phyloP scores from a whole-genome alignment of 2,329 filamentous ascomycete genomes.

The Fusarium vanettenii region DNA sequence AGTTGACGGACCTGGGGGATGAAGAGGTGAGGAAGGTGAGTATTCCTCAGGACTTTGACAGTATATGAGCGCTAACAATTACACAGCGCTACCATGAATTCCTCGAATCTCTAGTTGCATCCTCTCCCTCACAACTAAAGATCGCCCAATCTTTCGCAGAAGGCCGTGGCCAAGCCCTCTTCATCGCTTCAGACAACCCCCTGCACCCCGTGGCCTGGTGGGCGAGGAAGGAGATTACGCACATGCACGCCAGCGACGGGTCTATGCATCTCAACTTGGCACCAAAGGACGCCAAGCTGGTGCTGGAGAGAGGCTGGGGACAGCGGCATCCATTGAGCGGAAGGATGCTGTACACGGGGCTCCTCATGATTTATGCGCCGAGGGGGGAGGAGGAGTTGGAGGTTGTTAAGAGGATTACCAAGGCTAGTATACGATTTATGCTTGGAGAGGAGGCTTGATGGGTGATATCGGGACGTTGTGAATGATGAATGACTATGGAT shows the following conservation, averaged over 20 bases:
- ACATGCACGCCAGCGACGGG: conserved; percentile 31
- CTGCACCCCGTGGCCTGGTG: conserved; percentile 9
- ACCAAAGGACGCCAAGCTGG: conserved; percentile 25
- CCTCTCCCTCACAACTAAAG: conserved; percentile 17
- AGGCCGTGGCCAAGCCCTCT: conserved; percentile 26
- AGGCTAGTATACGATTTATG: conserved; percentile 21
- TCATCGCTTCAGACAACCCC: neutral
- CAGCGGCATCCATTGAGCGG: conserved; percentile 29
- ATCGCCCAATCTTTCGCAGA: conserved; percentile 25
- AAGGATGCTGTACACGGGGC: conserved; percentile 22
- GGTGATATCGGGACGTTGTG: neutral
- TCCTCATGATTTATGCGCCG: conserved; percentile 33
- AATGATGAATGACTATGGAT: neutral
- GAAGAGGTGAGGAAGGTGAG: neutral
- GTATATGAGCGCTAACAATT: neutral
- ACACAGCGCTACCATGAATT: conserved; percentile 23
- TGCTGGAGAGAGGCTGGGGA: conserved; percentile 25
- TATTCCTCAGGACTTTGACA: neutral
- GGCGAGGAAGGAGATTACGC: conserved; percentile 13
- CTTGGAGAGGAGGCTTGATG: conserved; percentile 10
- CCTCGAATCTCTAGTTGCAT: conserved; percentile 22
- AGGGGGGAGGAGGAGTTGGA: conserved; percentile 20
- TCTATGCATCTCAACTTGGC: conserved; percentile 29
- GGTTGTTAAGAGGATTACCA: conserved; percentile 9
- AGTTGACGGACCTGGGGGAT: conserved; percentile 18